Evolutionary conservation across 331 rosid species (phyloP), one percentile per base, ranked within the genome.

Genomic region (Malus hybrid): DNA sequence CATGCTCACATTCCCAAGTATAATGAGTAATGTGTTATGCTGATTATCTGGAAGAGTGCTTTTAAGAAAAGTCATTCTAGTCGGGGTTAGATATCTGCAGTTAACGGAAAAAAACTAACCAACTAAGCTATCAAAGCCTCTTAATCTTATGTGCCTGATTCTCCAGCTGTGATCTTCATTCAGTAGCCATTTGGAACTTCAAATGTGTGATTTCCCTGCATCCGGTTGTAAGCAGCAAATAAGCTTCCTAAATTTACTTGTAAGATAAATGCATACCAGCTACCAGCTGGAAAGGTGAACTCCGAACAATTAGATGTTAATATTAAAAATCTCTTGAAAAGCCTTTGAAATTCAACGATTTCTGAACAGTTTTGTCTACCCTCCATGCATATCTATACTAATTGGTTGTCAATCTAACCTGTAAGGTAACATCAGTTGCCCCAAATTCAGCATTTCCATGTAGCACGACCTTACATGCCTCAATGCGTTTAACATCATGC

Each of bases 401-500:
- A 69, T 71, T 28, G 71, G 61, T 33, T 6, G 24, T 50, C 10
- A 79, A 78, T 46, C 79, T 70, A 78, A 92, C 97, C 99, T 90
- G 86, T 78, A 94, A 73, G 77, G 84, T 83, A 71, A 90, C 97
- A 80, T 89, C 85, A 63, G 80, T 81, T 70, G 97, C 97, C 83
- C 90, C 93, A 83, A 94, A 92, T 81, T 92, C 99, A 83, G 99
- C 97, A 89, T 92, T 94, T 78, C 97, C 97, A 74, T 87, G 95
- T 78, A 94, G 88, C 67, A 87, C 67, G 63, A 94, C 77, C 85
- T 86, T 86, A 84, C 90, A 79, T 76, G 83, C 85, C 87, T 89
- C 97, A 19, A 74, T 71, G 67, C 87, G 90, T 79, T 87, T 83
- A 80, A 94, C 92, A 39, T 83, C 87, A 71, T 88, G 91, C 87